Percentiles rank a stretch among this genome's conserved stretches.
These are phyloP conservation scores for Globisporangium viniferum DNA, from an alignment of 352 stramenopile species.

Conservation along the genomic window DNA sequence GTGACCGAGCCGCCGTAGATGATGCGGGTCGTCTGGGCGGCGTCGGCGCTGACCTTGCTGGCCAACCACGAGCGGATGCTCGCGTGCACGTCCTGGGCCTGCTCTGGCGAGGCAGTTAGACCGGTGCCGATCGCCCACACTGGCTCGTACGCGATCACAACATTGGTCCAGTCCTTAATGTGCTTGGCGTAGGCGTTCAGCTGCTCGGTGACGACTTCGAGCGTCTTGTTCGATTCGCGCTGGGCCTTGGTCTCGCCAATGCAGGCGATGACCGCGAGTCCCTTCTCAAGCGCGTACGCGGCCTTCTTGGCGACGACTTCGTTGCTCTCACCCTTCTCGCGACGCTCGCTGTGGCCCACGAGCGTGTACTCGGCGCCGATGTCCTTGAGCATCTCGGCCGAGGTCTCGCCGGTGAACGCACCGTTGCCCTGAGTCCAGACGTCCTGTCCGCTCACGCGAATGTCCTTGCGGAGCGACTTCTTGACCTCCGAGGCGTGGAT, in stretches of 20 bases:
- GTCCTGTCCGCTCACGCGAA: conserved; percentile 91
- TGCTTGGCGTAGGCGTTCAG: conserved; percentile 88
- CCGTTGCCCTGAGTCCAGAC: conserved; percentile 94
- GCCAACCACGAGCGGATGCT: conserved; percentile 93
- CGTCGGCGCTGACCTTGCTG: conserved; percentile 89
- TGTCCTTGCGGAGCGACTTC: conserved; percentile 53
- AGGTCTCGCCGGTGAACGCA: conserved; percentile 97
- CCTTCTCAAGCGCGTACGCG: conserved; percentile 91
- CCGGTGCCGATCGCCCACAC: conserved; percentile 98
- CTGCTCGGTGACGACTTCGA: conserved; percentile 93
- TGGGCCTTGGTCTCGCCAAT: conserved; percentile 96
- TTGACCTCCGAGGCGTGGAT: conserved; percentile 85
- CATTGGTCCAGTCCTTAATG: conserved; percentile 92
- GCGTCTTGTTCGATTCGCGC: conserved; percentile 90
- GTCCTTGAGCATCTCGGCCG: conserved; percentile 96
- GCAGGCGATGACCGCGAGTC: conserved; percentile 95
- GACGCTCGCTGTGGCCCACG: conserved; percentile 95
- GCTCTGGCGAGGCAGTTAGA: conserved; percentile 96
- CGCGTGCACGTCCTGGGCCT: conserved; percentile 97
- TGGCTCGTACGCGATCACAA: conserved; percentile 97
- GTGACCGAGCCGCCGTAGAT: conserved; percentile 98
- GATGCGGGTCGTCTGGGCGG: conserved; percentile 92
- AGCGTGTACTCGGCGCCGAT: conserved; percentile 94
- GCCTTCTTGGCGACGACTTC: conserved; percentile 93
- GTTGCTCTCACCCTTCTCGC: conserved; percentile 91